A percentile compares a stretch with the other conserved stretches of the same genome.
Conservation (phyloP, 1,139 yeast genomes). For the Groenewaldozyma auringiensis region DNA sequence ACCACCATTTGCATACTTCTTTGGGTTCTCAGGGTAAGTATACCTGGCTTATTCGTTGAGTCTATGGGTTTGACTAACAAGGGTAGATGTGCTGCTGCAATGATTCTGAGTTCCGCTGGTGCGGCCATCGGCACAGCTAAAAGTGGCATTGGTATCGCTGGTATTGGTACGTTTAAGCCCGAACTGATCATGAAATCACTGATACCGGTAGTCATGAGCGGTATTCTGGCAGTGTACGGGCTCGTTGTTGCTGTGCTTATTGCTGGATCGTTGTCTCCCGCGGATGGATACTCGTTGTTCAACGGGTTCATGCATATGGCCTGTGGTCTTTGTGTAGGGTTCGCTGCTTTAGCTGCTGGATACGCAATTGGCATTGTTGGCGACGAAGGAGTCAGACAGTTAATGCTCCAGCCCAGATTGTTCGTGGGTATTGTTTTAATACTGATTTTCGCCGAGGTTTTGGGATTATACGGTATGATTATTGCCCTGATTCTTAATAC, state of each 20-base stretch:
- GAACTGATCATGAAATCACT: constrained; percentile 44
- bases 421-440: constrained; percentile 73
- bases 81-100: constrained; percentile 71
- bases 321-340: constrained; percentile 92
- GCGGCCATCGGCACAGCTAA: constrained; percentile 99
- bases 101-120: constrained; percentile 84
- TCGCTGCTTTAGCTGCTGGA: constrained; percentile 95
- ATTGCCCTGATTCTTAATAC: constrained; percentile 87
- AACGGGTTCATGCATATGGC: constrained; percentile 97
- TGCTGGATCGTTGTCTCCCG: constrained; percentile 83
- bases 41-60: neutral
- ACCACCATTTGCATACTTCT: constrained; percentile 88
- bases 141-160: constrained; percentile 97
- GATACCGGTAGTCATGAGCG: constrained; percentile 94
- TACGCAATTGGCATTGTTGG: constrained; percentile 99
- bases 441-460: constrained; percentile 95
- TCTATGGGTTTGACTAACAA: neutral
- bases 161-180: constrained; percentile 94
- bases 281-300: constrained; percentile 71
- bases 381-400: constrained; percentile 96
- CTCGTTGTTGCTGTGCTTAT: constrained; percentile 91
- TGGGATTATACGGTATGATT: constrained; percentile 90
- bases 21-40: constrained; percentile 78
- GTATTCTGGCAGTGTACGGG: constrained; percentile 94
- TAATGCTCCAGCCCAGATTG: constrained; percentile 92